Percentiles rank a stretch among this genome's conserved stretches.
Conservation (phyloP, 257 asterid species). For the Apocynum venetum region DNA sequence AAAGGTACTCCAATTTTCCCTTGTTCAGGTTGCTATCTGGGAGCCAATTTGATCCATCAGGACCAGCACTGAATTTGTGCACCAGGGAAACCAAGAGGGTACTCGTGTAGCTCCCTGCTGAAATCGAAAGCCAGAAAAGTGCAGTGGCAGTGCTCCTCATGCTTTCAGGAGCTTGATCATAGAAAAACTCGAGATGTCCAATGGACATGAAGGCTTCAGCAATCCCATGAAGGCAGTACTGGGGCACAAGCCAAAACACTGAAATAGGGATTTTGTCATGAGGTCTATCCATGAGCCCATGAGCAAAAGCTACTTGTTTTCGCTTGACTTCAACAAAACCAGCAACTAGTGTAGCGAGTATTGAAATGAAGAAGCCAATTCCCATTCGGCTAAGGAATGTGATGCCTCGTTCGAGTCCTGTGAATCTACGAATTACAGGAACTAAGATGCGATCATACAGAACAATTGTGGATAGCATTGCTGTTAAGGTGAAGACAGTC, state of each 20-base stretch:
- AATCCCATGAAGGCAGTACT: slow-evolving; percentile 64
- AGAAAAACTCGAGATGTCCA: slow-evolving; percentile 80
- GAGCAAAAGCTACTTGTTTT: slow-evolving; percentile 38
- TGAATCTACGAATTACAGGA: slow-evolving; percentile 50
- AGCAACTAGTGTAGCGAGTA: slow-evolving; percentile 62
- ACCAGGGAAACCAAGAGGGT: slow-evolving; percentile 61
- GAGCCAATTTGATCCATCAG: slow-evolving; percentile 72
- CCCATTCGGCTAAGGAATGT: slow-evolving; percentile 74
- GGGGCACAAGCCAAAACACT: slow-evolving; percentile 68
- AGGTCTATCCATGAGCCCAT: slow-evolving; percentile 45
- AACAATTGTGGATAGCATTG: slow-evolving; percentile 61
- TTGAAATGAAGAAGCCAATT: slow-evolving; percentile 51
- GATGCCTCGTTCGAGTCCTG: slow-evolving; percentile 74
- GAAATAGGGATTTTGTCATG: slow-evolving; percentile 51
- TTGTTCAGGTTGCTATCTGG: slow-evolving; percentile 60
- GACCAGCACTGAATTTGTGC: slow-evolving; percentile 42
- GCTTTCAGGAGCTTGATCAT: slow-evolving; percentile 88
- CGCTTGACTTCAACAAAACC: slow-evolving; percentile 63
- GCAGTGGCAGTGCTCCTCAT: slow-evolving; percentile 84
- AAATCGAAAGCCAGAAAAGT: slow-evolving; percentile 65
- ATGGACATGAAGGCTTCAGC: slow-evolving; percentile 89
- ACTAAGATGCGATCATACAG: slow-evolving; percentile 66
- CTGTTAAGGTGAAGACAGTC: slow-evolving; percentile 57
- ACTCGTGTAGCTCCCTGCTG: slow-evolving; percentile 69
- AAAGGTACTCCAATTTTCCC: slow-evolving; percentile 77